phyloP scores from a whole-genome alignment of 116 monocot species.

The Cymodocea nodosa region DNA sequence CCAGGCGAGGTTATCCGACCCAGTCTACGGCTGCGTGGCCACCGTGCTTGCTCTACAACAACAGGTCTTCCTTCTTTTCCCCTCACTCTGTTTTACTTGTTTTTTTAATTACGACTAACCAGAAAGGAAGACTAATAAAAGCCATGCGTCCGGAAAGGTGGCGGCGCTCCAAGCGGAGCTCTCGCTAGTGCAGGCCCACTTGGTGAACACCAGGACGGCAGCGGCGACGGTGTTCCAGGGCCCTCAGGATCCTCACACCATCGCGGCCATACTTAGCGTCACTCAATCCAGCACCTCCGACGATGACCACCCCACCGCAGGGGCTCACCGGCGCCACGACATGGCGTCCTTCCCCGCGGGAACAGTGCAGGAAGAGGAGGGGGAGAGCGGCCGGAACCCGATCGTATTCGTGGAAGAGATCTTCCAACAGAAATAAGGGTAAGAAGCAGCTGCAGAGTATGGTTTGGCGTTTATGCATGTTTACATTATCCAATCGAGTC shows the following conservation, averaged over 20 bases:
- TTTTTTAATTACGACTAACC: too few species aligned
- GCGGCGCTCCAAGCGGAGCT: conserved; percentile 48
- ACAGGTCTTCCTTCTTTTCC: conserved; percentile 17
- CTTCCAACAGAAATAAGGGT: neutral
- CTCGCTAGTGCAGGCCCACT: conserved; percentile 33
- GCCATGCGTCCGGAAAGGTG: conserved; percentile 18
- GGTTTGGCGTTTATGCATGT: too few species aligned
- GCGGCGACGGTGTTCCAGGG: conserved; percentile 8
- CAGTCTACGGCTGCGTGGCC: conserved; percentile 63
- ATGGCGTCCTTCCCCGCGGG: neutral
- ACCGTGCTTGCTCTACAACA: conserved; percentile 47
- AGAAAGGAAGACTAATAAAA: too few species aligned
- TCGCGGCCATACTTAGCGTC: neutral
- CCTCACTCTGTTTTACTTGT: too few species aligned
- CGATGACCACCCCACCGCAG: neutral
- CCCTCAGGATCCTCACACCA: conserved; percentile 11
- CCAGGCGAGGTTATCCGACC: conserved; percentile 58
- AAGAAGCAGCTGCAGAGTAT: too few species aligned
- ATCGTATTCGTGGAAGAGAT: conserved; percentile 1
- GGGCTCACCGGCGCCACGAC: neutral
- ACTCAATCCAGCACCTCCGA: neutral
- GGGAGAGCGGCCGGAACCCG: neutral
- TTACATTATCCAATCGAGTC: too few species aligned
- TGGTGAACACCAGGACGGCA: conserved; percentile 30
- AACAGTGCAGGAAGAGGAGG: neutral